These are phyloP conservation scores for Rhynchosporium secalis DNA, from an alignment of 2,329 filamentous ascomycete species.

Conservation along the genomic window DNA sequence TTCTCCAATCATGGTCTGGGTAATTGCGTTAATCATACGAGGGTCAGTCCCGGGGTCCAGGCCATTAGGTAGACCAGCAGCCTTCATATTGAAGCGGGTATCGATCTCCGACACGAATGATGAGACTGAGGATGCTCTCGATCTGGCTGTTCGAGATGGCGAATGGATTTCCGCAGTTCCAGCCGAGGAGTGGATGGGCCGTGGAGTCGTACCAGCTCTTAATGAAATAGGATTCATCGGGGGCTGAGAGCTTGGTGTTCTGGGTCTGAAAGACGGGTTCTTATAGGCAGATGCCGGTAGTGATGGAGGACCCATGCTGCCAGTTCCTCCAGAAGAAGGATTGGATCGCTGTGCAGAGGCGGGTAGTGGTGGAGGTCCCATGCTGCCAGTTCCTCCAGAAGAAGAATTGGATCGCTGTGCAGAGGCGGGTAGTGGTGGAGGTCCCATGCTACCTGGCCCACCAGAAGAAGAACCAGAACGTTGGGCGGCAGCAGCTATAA, in stretches of 20 bases:
- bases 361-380: slow-evolving; percentile 69
- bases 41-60: slow-evolving; percentile 79
- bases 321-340: too few relatives aligned
- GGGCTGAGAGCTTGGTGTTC: slow-evolving; percentile 57
- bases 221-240: slow-evolving; percentile 47
- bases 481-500: slow-evolving; percentile 74
- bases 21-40: slow-evolving; percentile 98
- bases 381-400: too few relatives aligned
- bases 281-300: slow-evolving; percentile 15
- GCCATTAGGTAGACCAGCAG: slow-evolving; percentile 55
- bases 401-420: slow-evolving; percentile 42
- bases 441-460: slow-evolving; percentile 9
- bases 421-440: slow-evolving; percentile 80
- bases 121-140: slow-evolving; percentile 82
- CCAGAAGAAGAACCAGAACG: slow-evolving; percentile 51
- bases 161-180: slow-evolving; percentile 53
- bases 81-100: slow-evolving; percentile 78
- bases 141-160: slow-evolving; percentile 46
- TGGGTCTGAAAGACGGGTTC: slow-evolving; percentile 52
- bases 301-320: too few relatives aligned
- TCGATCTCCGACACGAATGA: slow-evolving; percentile 96
- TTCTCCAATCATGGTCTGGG: slow-evolving; percentile 99
- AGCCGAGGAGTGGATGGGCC: slow-evolving; percentile 46
- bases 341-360: slow-evolving; percentile 59
- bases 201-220: slow-evolving; percentile 59